Conservation (phyloP, 805 yeast genomes). For the Hanseniaspora lachancei region DNA sequence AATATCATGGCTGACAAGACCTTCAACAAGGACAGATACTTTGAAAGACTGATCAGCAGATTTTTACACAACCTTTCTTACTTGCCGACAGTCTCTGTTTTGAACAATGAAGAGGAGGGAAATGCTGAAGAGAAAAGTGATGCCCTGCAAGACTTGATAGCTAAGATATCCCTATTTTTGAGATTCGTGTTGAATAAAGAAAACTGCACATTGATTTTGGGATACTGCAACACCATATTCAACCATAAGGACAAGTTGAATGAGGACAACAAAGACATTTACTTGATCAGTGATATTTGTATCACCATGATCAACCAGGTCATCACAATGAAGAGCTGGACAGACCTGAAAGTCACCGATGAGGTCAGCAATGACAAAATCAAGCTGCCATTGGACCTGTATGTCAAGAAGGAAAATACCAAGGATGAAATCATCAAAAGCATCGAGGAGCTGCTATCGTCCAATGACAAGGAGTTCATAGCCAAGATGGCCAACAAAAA, state of each 20-base stretch:
- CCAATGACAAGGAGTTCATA: background rate
- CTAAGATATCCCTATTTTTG: slow-evolving; percentile 1
- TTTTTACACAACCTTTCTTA: slow-evolving; percentile 9
- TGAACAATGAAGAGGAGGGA: background rate
- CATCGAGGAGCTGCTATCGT: background rate
- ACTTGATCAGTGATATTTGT: background rate
- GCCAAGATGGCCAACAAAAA: background rate
- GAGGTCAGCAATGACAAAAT: background rate
- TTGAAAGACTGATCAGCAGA: slow-evolving; percentile 10
- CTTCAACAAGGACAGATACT: slow-evolving; percentile 2
- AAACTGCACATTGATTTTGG: slow-evolving; percentile 3
- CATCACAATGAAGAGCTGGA: background rate
- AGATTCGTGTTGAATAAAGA: slow-evolving; percentile 2
- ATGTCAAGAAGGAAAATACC: background rate
- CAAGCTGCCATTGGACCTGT: slow-evolving; percentile 5
- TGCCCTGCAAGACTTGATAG: background rate
- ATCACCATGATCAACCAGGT: slow-evolving; percentile 1
- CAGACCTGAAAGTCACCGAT: background rate
- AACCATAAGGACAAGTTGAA: slow-evolving; percentile 4
- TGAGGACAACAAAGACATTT: slow-evolving; percentile 2
- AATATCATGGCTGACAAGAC: background rate
- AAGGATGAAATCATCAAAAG: background rate
- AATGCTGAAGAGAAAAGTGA: background rate
- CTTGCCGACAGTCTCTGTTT: background rate
- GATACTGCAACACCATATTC: slow-evolving; percentile 2